Conservation (phyloP, 2,329 filamentous ascomycete genomes). For the Pseudogymnoascus sp. region DNA sequence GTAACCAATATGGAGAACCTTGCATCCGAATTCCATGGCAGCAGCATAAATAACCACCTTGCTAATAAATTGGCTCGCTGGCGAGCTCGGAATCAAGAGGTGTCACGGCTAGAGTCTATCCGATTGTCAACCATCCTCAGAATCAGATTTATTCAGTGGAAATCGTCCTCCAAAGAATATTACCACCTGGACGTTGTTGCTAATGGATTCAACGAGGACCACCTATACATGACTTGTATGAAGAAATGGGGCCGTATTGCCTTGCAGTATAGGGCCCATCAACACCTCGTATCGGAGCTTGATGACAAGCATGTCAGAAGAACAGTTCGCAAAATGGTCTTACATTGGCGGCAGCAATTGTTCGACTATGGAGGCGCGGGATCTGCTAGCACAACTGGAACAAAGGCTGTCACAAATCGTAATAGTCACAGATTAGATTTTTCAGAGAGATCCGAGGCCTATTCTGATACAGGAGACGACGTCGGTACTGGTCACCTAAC, state of each 20-base stretch:
- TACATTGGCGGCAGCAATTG: conserved; percentile 26
- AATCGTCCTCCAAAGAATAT: conserved; percentile 19
- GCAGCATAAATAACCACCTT: conserved; percentile 22
- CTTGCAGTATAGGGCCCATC: conserved; percentile 24
- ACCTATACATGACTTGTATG: conserved; percentile 19
- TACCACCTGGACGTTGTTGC: conserved; percentile 22
- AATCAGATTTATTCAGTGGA: conserved; percentile 25
- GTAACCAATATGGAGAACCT: conserved; percentile 25
- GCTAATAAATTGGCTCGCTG: conserved; percentile 28
- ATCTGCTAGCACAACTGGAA: not conserved
- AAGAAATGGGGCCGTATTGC: conserved; percentile 27
- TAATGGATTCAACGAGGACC: conserved; percentile 24
- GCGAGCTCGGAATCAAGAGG: conserved; percentile 23
- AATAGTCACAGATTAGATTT: not conserved
- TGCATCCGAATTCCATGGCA: conserved; percentile 21
- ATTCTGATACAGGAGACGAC: conserved; percentile 27
- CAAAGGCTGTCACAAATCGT: not conserved
- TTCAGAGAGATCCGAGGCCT: conserved; percentile 20
- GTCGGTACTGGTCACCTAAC: conserved; percentile 20
- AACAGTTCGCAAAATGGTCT: conserved; percentile 28
- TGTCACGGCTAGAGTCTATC: conserved; percentile 23
- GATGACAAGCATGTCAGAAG: conserved; percentile 27
- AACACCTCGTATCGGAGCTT: conserved; percentile 24
- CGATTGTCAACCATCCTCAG: conserved; percentile 20
- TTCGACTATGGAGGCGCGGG: not conserved